Evolutionary conservation across 345 rosid genomes (phyloP), one percentile per base, ranked within the genome.

Genomic region (Jatropha curcas): DNA sequence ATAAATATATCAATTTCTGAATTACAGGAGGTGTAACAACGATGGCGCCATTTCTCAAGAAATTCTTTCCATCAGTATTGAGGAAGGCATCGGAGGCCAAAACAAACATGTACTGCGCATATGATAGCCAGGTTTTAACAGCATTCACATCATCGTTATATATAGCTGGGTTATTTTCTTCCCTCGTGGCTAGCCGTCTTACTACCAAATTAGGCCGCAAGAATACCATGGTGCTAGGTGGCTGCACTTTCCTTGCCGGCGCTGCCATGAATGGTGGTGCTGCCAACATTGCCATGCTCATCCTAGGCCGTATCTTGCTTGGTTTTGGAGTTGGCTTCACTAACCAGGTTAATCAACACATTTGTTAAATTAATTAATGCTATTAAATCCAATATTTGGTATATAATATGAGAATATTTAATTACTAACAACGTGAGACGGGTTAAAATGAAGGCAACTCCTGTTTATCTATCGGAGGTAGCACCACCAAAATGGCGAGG

Each of bases 241-340:
- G 97, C 70, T 80, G 75, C 65, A 87, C 93, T 50, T 94, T 94
- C 79, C 83, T 94, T 27, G 78, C 82, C 7, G 97, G 97, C 37
- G 88, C 88, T 1, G 86, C 90, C 77, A 80, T 92, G 72, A 94
- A 90, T 22, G 96, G 89, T 2, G 89, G 85, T 4, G 97, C 96
- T 30, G 86, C 52, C 39, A 90, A 86, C 51, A 31, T 86, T 2
- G 81, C 82, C 50, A 92, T 92, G 97, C 96, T 94, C 78, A 84
- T 94, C 74, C 43, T 88, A 2, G 98, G 98, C 53, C 92, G 96
- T 25, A 74, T 94, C 62, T 81, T 92, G 81, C 94, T 94, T 17
- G 97, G 97, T 57, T 83, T 90, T 64, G 98, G 97, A 25, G 92
- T 94, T 68, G 98, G 98, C 59, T 94, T 94, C 84, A 90, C 98